Percentiles rank a stretch among this genome's conserved stretches.
Evolutionary conservation across 192 early-diverging fungal species (phyloP).

Genomic region (Gigaspora rosea): DNA sequence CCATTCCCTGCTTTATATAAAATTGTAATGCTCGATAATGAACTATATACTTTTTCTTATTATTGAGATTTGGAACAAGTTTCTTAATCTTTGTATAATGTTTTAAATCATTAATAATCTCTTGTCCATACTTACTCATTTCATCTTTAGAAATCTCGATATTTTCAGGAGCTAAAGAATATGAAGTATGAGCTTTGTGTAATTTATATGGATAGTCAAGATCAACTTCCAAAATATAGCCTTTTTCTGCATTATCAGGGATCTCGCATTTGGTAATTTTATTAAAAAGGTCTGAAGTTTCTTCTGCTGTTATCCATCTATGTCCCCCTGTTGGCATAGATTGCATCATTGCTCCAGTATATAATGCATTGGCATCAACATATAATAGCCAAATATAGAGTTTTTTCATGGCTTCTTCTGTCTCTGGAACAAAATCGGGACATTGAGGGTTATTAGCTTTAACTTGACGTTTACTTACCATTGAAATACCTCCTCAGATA

Average conservation of each 20-base stretch:
- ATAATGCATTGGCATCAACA: no score
- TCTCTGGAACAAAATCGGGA: no score
- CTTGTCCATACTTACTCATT: conserved; percentile 3
- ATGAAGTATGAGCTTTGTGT: not conserved
- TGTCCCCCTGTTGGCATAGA: not conserved
- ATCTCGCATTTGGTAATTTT: no score
- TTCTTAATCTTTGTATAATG: conserved; percentile 14
- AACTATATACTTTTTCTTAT: conserved; percentile 1
- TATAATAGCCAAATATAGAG: no score
- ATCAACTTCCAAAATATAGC: no score
- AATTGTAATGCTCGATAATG: conserved; percentile 14
- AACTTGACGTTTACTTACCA: no score
- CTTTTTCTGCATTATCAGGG: no score
- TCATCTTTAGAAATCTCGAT: conserved; percentile 8
- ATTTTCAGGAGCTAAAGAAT: conserved; percentile 16
- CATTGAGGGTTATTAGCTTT: no score
- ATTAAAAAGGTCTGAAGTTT: not conserved
- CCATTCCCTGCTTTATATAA: conserved; percentile 12
- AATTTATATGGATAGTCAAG: no score
- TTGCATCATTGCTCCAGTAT: not conserved
- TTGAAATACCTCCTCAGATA: no score
- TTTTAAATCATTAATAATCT: conserved; percentile 6
- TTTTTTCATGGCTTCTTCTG: no score
- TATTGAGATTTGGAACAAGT: conserved; percentile 12
- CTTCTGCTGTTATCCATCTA: not conserved